Percentiles rank a stretch among this genome's conserved stretches.
phyloP scores from a whole-genome alignment of 1,284 basidiomycete species.

The Neonothopanus nambi region DNA sequence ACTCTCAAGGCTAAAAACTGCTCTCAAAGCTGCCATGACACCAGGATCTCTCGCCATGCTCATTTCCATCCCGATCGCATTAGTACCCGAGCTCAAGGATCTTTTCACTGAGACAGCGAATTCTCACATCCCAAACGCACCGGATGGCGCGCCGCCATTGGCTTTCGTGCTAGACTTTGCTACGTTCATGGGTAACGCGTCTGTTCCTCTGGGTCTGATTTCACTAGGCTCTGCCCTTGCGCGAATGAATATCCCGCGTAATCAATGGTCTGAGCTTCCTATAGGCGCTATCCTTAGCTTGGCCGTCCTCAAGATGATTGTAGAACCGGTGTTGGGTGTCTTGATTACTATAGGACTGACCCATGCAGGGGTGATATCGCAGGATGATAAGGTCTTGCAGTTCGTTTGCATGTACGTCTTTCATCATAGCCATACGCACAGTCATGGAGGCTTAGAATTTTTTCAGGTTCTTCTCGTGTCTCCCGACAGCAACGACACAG shows the following conservation, averaged over 20 bases:
- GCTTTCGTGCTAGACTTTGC: conserved; percentile 66
- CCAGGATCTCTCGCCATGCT: conserved; percentile 67
- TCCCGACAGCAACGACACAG: conserved; percentile 66
- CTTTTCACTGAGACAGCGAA: conserved; percentile 61
- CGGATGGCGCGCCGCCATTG: conserved; percentile 76
- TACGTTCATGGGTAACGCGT: conserved; percentile 69
- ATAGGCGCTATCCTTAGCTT: conserved; percentile 64
- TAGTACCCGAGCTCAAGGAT: conserved; percentile 69
- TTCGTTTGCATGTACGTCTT: conserved; percentile 70
- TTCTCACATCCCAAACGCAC: conserved; percentile 58
- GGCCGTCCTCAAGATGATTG: conserved; percentile 62
- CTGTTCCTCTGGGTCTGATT: conserved; percentile 72
- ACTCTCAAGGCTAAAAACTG: conserved; percentile 20
- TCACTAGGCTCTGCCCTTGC: conserved; percentile 77
- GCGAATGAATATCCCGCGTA: conserved; percentile 55
- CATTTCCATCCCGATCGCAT: conserved; percentile 64
- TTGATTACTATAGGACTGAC: conserved; percentile 58
- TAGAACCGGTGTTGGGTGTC: conserved; percentile 73
- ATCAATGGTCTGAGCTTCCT: conserved; percentile 57
- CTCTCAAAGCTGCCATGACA: conserved; percentile 45
- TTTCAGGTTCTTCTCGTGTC: conserved; percentile 59
- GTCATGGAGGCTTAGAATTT: neutral
- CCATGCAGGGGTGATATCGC: conserved; percentile 47
- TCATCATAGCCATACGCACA: conserved; percentile 1
- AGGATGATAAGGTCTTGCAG: conserved; percentile 59